Percentiles rank a stretch among this genome's conserved stretches.
Conservation (phyloP, 192 early-diverging fungal species). For the Lunasporangiospora selenospora region DNA sequence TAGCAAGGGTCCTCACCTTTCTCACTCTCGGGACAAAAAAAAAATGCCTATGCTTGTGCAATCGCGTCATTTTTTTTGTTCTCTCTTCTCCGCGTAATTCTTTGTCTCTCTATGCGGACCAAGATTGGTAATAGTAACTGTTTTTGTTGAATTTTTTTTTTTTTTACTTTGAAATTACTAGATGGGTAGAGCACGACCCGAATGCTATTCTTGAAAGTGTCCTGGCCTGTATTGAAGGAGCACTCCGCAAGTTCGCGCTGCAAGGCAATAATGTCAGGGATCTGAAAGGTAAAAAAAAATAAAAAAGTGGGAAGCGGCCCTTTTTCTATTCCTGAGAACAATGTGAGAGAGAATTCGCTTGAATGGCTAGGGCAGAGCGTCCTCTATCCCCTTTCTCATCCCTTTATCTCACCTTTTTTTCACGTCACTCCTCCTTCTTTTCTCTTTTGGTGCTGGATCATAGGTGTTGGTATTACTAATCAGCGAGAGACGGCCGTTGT, state of each 20-base stretch:
- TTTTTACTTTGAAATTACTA: conserved; percentile 13
- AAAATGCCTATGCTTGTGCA: background rate
- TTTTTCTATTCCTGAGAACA: too few relatives aligned
- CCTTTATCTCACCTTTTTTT: background rate
- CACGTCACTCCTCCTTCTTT: background rate
- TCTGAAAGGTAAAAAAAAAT: conserved; percentile 38
- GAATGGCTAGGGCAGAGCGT: too few relatives aligned
- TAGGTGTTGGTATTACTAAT: conserved; percentile 90
- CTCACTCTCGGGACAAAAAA: conserved; percentile 3
- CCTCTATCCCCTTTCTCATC: too few relatives aligned
- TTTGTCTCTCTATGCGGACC: background rate
- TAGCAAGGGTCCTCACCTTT: background rate
- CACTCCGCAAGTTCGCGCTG: conserved; percentile 66
- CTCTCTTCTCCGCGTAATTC: background rate
- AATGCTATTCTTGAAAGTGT: conserved; percentile 74
- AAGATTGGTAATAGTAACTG: too few relatives aligned
- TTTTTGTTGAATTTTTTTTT: too few relatives aligned
- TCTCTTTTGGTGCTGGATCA: conserved; percentile 13
- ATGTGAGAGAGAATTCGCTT: too few relatives aligned
- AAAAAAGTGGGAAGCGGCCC: too few relatives aligned
- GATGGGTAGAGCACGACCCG: conserved; percentile 93
- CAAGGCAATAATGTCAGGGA: conserved; percentile 61
- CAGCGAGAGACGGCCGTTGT: conserved; percentile 92
- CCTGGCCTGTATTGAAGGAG: conserved; percentile 69
- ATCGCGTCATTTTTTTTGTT: background rate